Conservation (phyloP, 371 early-diverging fungal species). For the Phascolomyces articulosus region DNA sequence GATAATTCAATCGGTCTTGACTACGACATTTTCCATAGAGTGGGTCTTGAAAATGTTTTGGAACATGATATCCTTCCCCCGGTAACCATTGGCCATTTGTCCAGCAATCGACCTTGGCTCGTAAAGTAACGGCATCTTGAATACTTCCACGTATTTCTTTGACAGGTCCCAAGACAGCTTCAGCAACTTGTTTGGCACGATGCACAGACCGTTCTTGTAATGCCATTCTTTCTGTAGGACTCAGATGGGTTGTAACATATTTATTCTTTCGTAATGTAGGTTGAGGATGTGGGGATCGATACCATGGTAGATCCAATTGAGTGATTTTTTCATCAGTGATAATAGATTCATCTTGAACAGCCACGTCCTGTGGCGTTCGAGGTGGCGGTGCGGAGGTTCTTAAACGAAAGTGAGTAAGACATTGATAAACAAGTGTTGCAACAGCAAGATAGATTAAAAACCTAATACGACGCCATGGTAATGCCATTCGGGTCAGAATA, state of each 20-base stretch:
- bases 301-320: constrained; percentile 1
- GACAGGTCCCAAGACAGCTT: constrained; percentile 1
- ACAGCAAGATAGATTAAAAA: constrained; percentile 4
- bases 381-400: neutral
- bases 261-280: neutral
- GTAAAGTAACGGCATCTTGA: constrained; percentile 8
- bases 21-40: constrained; percentile 23
- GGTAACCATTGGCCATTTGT: constrained; percentile 19
- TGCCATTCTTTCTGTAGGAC: neutral
- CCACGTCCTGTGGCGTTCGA: neutral
- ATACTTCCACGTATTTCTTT: constrained; percentile 13
- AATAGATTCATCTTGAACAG: neutral
- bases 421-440: neutral
- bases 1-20: neutral
- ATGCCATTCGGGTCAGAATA: neutral
- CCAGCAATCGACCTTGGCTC: constrained; percentile 20
- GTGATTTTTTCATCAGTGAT: neutral
- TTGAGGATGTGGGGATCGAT: neutral
- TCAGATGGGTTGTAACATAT: neutral
- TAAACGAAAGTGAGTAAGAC: neutral
- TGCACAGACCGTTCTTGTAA: neutral
- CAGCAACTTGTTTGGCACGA: constrained; percentile 9
- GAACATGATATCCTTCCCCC: neutral
- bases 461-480: neutral
- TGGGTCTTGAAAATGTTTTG: constrained; percentile 46